Base-by-base conservation (phyloP, 1,139 yeast genomes). In the Candida glucosophila region DNA sequence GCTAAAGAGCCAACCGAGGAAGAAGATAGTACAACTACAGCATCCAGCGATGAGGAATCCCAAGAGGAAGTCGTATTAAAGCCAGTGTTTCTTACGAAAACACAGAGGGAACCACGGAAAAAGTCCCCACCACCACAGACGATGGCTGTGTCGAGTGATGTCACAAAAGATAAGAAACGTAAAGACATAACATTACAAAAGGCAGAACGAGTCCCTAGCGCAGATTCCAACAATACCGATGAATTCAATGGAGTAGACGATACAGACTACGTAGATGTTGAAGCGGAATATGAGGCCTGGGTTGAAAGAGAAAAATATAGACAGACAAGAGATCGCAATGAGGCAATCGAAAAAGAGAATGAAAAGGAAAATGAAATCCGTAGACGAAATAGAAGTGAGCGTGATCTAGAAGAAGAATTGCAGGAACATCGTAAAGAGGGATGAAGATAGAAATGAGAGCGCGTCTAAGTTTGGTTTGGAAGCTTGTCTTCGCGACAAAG, bases 191-290 rank as follows among this genome's bases (percentile, higher is more conserved):
- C 29, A 11, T 15, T 30, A 17, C 30, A 34, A 6, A 37, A 30
- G 28, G 26, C 32, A 12, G 38, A 35, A 2, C 22, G 20, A 13
- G 20, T 17, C 19, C n/a, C 10, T 8, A 20, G 25, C n/a, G 6
- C 19, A 5, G 22, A 25, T 5, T n/a, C n/a, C n/a, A 26, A 17
- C n/a, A 26, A 17, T 3, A 16, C 12, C 6, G 29, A 31, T 14
- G 35, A 32, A 3, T 43, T 26, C 29, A 52, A 53, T 26, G 62
- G 58, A 0, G 43, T 58, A 1, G 63, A 58, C 33, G 71, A 64
- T 35, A 48, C 55, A 2, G 71, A 64, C 32, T 60, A 58, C 31
- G 10, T 56, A 6, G 55, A 62, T 23, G 64, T 66, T 1, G 60
- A 57, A 32, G 29, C 22, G 14, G 71, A 64, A 36, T 58, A 44